Evolutionary conservation across 2,329 filamentous ascomycete species (phyloP).

Genomic region (Elsinoe perseae): DNA sequence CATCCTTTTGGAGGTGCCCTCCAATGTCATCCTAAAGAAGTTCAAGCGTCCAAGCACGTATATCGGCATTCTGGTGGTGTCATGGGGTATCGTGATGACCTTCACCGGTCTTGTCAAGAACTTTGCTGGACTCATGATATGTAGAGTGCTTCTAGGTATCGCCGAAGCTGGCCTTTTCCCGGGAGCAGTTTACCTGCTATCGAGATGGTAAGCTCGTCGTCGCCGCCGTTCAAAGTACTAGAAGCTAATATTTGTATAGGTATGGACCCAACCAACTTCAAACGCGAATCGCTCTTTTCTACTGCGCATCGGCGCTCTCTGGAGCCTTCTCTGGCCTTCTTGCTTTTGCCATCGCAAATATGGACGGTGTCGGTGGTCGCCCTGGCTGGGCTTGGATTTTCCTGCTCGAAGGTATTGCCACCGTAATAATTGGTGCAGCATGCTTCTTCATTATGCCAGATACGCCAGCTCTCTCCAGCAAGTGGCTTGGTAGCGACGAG

Average conservation of each 20-base stretch:
- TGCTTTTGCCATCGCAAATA: conserved; percentile 29
- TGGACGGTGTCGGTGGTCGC: conserved; percentile 37
- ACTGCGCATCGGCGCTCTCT: conserved; percentile 21
- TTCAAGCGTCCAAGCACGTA: conserved; percentile 27
- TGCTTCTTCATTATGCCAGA: conserved; percentile 51
- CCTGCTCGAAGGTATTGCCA: conserved; percentile 51
- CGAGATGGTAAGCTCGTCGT: conserved; percentile 16
- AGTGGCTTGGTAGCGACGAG: conserved; percentile 26
- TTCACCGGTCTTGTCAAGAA: conserved; percentile 25
- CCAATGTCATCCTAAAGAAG: conserved; percentile 21
- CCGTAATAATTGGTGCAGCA: conserved; percentile 44
- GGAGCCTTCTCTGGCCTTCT: conserved; percentile 24
- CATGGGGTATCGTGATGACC: conserved; percentile 25
- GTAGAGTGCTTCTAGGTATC: conserved; percentile 57
- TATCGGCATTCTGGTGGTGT: conserved; percentile 23
- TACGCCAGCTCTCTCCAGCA: conserved; percentile 23
- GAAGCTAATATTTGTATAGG: conserved; percentile 8
- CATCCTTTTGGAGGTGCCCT: conserved; percentile 26
- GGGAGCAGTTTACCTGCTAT: conserved; percentile 28
- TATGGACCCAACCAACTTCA: conserved; percentile 21
- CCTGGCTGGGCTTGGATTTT: conserved; percentile 40
- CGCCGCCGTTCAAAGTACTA: background rate
- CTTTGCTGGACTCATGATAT: conserved; percentile 27
- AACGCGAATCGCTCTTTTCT: conserved; percentile 23
- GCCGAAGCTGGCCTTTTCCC: conserved; percentile 61